Evolutionary conservation across 2,329 filamentous ascomycete species (phyloP), one percentile per base, ranked within the genome.

Genomic region (Diaporthe australafricana): DNA sequence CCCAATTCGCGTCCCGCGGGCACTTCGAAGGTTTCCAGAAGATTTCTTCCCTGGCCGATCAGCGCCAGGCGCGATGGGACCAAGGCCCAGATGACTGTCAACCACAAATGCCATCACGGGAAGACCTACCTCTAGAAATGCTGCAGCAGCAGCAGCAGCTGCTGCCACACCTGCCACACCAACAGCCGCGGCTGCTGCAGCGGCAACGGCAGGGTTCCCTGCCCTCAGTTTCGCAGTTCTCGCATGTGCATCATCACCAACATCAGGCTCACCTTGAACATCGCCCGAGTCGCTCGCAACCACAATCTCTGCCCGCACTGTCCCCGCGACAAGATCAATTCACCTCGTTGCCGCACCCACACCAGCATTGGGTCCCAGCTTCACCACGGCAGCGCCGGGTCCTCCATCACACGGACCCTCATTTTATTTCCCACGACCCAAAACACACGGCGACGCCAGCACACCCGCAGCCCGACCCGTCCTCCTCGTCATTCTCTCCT

Each of bases 361-460:
- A 47, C 55, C 70, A 69, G 30, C 60, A 69, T 50, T 69, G 57
- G 62, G 50, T 50, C 48, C 40, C 70, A 57, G 32, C 60, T 53
- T 68, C 65, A 57, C 65, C 63, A 72, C 72, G 72, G 72, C 72
- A 62, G 63, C 69, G 69, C 70, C 72, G 72, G 72, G 72, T 65
- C 65, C 62, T 62, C 66, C 69, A 56, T 65, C 72, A 65, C 70
- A 72, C 72, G 69, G 72, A 73, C 72, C 72, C 72, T 55, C 72
- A 70, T 69, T 72, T 72, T 63, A 73, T 69, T 71, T 69, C 72
- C 45, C 56, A 70, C 47, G 69, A 69, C 65, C 72, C 70, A 55
- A 60, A 65, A 65, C 67, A 72, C 55, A 50, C 56, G 56, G 45
- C 47, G 40, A 40, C 30, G 48, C 65, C 69, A 66, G 40, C 48